These are phyloP conservation scores for Hippophae tibetana DNA, from an alignment of 306 rosid species.

Conservation along the genomic window DNA sequence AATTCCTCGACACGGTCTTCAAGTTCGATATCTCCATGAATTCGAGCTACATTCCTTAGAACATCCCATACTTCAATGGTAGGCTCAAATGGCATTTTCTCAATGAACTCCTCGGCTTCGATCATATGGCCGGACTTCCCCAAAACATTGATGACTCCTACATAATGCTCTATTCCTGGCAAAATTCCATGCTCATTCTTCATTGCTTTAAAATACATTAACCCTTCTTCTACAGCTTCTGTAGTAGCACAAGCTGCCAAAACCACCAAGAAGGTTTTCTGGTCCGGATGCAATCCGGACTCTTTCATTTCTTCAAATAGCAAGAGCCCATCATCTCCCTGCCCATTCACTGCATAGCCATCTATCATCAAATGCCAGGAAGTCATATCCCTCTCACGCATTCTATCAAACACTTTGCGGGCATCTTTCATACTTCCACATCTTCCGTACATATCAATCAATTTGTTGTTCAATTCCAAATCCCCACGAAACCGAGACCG, in stretches of 20 bases:
- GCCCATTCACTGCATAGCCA: constrained; percentile 45
- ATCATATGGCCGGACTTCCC: constrained; percentile 64
- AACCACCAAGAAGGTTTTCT: constrained; percentile 40
- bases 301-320: constrained; percentile 52
- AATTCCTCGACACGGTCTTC: constrained; percentile 55
- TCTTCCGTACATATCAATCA: too few species aligned
- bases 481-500: constrained; percentile 21
- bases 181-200: constrained; percentile 38
- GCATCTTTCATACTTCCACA: constrained; percentile 44
- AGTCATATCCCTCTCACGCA: constrained; percentile 37
- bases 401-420: constrained; percentile 61
- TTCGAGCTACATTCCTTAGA: constrained; percentile 36
- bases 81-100: constrained; percentile 47
- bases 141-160: constrained; percentile 41
- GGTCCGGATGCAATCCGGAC: constrained; percentile 36
- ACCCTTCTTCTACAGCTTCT: constrained; percentile 63
- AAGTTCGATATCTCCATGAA: constrained; percentile 76
- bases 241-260: constrained; percentile 55
- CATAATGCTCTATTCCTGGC: constrained; percentile 47
- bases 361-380: constrained; percentile 62
- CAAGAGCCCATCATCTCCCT: constrained; percentile 45
- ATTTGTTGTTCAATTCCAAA: too few species aligned
- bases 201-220: constrained; percentile 39
- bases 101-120: constrained; percentile 65
- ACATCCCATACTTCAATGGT: constrained; percentile 40